Evolutionary conservation across 768 basidiomycete genomes (phyloP), one percentile per base, ranked within the genome.

Genomic region (Neoboletus subvelutipes): DNA sequence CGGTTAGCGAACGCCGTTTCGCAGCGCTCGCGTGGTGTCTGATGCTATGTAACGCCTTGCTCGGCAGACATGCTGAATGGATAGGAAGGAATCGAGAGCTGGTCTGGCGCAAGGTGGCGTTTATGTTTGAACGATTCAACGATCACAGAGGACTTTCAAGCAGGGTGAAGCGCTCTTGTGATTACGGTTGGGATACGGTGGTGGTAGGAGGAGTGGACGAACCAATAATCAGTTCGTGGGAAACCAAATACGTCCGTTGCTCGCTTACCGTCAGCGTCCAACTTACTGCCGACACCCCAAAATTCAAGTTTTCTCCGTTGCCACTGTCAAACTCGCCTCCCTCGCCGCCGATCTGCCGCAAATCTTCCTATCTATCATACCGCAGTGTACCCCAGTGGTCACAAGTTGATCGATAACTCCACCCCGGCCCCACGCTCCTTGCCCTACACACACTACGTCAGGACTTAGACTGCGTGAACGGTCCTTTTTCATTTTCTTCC

Each of bases 251-350:
- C 11, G 17, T 6, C 43, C 10, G 11, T 18, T 28, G 40, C 26
- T 28, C 18, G 26, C 45, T 12, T 45, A 18, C 45, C 10, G 5
- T 6, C 11, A 9, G 4, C 40, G 22, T 24, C 22, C 24, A 17
- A 17, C 42, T 15, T 18, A 17, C 24, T 10, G 13, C 24, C 15
- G 7, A 3, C 24, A 5, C 7, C 5, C 24, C 9, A 17, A 17
- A 15, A 43, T 5, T 17, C 24, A 8, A 3, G 6, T 34, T 20
- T 28, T 34, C 34, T 9, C 28, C n/a, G 88, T 90, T 87, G 89
- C 88, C 12, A 82, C 82, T 49, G 83, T 80, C 20, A 91, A 91
- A 71, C 75, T 90, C 39, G 88, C 82, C 13, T 87, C 86, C 2
- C 80, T 91, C 20, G 64, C 83, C 46, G n/a, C n/a, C n/a, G n/a